Evolutionary conservation across 208 protist species (phyloP), one percentile per base, ranked within the genome.

Genomic region (Porcisia hertigi): DNA sequence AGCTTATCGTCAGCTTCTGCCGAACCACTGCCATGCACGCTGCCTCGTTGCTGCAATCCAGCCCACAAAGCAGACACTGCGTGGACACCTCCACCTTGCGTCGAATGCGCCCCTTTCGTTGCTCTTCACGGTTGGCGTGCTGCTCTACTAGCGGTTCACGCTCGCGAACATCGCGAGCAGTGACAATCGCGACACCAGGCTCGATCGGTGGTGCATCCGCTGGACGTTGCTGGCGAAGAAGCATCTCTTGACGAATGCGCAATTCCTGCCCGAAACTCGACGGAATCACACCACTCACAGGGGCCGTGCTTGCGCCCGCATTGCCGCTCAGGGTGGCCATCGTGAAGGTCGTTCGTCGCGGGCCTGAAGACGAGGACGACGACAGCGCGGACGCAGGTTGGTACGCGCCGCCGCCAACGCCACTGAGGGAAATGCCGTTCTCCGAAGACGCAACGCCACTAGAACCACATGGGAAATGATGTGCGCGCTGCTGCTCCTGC

Each of bases 61-160:
- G 76, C 1, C 83, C 87, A 69, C 92, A 96, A 45, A 96, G 79
- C 52, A 94, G 81, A 79, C 92, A 96, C 41, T 52, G 74, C 60
- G 86, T 85, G 59, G 79, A 88, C 23, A 93, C 83, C 67, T 90
- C 84, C 25, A 79, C 84, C 14, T 84, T 73, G 49, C 83, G 82
- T 12, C 89, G 88, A 65, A 96, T 93, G 34, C 90, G 88, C 66
- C 89, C 75, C 82, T 93, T 92, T n/a, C 81, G 82, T 54, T 86
- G 62, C 59, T 90, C 79, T 75, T 94, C 89, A 49, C 75, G 78
- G 77, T 88, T 80, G 2, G 81, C 82, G 70, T 94, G 80, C 75
- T 92, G 86, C 65, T 87, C 83, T 52, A 94, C 73, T 54, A 94
- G 72, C 9, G 81, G 69, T 63, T 94, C 89, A 5, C 89, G 85